Conservation (phyloP, 148 eudicot genomes). For the Fagopyrum tataricum region DNA sequence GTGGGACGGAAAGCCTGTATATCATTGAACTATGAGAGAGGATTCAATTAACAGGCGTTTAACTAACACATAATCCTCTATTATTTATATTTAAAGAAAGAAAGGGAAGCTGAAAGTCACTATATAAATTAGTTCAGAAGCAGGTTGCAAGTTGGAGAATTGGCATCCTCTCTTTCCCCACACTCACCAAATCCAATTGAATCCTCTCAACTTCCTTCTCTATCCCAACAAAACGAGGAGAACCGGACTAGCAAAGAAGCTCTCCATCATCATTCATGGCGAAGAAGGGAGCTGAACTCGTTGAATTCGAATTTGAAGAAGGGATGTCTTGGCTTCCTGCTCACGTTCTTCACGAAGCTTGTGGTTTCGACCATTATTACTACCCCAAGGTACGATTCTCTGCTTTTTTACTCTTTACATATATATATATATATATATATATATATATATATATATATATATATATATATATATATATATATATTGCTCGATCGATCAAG, state of each 20-base stretch:
- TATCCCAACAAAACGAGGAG: not conserved
- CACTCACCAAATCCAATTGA: conserved; percentile 10
- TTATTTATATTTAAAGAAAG: not conserved
- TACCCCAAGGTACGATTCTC: conserved; percentile 9
- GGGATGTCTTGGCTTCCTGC: conserved; percentile 11
- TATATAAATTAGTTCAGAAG: conserved; percentile 12
- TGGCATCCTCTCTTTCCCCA: not conserved
- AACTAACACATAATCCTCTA: too few relatives aligned
- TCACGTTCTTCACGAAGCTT: conserved; percentile 9
- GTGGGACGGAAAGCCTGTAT: not conserved
- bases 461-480: not conserved
- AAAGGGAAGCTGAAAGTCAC: conserved; percentile 4
- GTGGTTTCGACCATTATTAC: conserved; percentile 8
- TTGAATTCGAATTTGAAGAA: not conserved
- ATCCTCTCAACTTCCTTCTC: conserved; percentile 12
- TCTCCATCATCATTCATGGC: not conserved
- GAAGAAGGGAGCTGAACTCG: conserved; percentile 9
- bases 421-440: not conserved
- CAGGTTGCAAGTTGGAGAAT: conserved; percentile 11
- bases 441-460: not conserved
- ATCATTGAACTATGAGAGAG: conserved; percentile 1
- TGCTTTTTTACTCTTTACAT: not conserved
- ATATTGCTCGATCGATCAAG: not conserved
- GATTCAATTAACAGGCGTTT: not conserved
- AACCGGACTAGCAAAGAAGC: not conserved